phyloP scores from a whole-genome alignment of 495 filamentous ascomycete species.

The Haplographium delicatum region DNA sequence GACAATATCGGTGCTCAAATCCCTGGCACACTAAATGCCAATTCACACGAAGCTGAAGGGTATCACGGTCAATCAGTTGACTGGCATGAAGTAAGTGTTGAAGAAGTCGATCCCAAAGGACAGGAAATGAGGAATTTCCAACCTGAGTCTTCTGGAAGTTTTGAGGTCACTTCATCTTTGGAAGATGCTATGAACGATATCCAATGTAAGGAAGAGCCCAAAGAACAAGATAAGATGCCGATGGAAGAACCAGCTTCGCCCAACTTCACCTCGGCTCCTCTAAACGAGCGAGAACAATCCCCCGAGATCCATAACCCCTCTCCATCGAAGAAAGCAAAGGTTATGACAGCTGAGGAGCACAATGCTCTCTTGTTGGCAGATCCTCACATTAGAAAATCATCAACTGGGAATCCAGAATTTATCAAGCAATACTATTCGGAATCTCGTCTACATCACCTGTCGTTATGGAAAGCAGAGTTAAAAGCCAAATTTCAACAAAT shows the following conservation, averaged over 20 bases:
- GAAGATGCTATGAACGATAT: slow-evolving; percentile 24
- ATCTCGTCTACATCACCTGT: slow-evolving; percentile 89
- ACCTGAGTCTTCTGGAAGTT: slow-evolving; percentile 17
- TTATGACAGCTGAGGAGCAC: slow-evolving; percentile 82
- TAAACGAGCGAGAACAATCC: slow-evolving; percentile 3
- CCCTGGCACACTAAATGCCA: slow-evolving; percentile 6
- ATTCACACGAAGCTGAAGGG: not conserved
- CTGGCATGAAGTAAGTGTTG: no score
- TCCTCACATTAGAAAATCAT: slow-evolving; percentile 76
- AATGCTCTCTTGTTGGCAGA: slow-evolving; percentile 78
- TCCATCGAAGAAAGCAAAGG: slow-evolving; percentile 29
- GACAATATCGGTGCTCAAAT: slow-evolving; percentile 18
- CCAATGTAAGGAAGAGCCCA: not conserved
- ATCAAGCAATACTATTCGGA: slow-evolving; percentile 90
- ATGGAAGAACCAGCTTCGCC: not conserved
- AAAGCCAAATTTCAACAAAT: slow-evolving; percentile 80
- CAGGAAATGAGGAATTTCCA: not conserved
- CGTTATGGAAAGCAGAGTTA: slow-evolving; percentile 89
- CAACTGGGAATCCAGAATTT: slow-evolving; percentile 85
- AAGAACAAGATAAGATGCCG: not conserved
- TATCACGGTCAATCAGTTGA: not conserved
- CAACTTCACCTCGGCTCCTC: not conserved
- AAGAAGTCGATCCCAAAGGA: not conserved
- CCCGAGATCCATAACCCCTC: slow-evolving; percentile 4
- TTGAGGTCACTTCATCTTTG: slow-evolving; percentile 26